Percentiles rank a stretch among this genome's conserved stretches.
phyloP scores from a whole-genome alignment of 2,329 filamentous ascomycete species.

The Metarhizium guizhouense region DNA sequence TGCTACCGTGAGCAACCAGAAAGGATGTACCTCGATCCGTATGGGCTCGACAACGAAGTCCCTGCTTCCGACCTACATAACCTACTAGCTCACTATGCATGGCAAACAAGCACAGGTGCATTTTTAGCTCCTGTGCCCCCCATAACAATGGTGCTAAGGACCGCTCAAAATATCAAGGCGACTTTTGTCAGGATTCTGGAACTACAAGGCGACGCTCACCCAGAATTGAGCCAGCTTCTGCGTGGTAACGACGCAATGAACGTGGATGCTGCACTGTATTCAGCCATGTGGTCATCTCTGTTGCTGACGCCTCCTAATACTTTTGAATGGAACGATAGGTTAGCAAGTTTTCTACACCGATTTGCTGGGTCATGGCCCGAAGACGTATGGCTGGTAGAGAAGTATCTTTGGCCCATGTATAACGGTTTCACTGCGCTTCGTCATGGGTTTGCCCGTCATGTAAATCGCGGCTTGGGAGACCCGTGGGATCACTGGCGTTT shows the following conservation, averaged over 20 bases:
- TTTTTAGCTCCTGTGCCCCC: constrained; percentile 58
- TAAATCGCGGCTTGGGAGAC: constrained; percentile 17
- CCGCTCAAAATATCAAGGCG: constrained; percentile 67
- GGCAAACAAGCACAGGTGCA: constrained; percentile 29
- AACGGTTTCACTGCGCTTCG: constrained; percentile 28
- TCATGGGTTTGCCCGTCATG: constrained; percentile 17
- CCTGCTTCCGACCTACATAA: constrained; percentile 46
- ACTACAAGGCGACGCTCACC: constrained; percentile 17
- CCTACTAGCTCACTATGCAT: constrained; percentile 44
- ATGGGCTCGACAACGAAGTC: constrained; percentile 60
- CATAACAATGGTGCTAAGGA: constrained; percentile 62
- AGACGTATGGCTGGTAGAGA: constrained; percentile 62
- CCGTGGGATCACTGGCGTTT: constrained; percentile 20
- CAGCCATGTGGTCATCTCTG: constrained; percentile 62
- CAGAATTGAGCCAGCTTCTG: constrained; percentile 24
- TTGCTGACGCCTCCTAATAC: constrained; percentile 41
- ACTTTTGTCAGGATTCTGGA: constrained; percentile 38
- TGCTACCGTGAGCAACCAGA: constrained; percentile 27
- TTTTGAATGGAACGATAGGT: constrained; percentile 48
- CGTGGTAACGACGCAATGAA: constrained; percentile 31
- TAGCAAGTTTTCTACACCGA: constrained; percentile 53
- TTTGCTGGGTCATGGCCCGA: constrained; percentile 38
- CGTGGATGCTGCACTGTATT: constrained; percentile 55
- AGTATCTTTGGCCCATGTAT: constrained; percentile 55
- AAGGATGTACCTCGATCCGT: constrained; percentile 78